phyloP scores from a whole-genome alignment of 352 stramenopile species.

The Pythium sukuiense region DNA sequence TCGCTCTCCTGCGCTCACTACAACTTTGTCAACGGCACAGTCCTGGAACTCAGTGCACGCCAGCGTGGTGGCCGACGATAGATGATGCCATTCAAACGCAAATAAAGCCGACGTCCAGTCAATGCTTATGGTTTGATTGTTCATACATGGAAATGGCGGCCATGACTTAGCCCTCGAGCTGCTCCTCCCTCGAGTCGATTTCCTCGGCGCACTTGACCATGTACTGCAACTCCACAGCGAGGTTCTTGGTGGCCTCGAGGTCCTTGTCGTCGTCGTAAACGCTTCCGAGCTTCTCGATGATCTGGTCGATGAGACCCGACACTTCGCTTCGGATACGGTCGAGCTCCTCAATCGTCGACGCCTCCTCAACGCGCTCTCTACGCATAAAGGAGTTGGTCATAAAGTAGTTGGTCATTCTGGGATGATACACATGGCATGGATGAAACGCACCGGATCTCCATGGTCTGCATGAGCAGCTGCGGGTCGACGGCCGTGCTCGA shows the following conservation, averaged over 20 bases:
- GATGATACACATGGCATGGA: neutral
- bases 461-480: conserved; percentile 79
- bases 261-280: conserved; percentile 78
- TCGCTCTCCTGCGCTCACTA: conserved; percentile 78
- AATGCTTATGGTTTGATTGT: neutral
- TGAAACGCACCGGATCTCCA: conserved; percentile 70
- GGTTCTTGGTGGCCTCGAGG: conserved; percentile 69
- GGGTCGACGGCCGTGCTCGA: conserved; percentile 75
- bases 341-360: conserved; percentile 43
- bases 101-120: neutral
- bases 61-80: conserved; percentile 75
- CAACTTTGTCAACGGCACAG: conserved; percentile 80
- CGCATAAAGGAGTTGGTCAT: neutral
- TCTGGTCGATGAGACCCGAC: conserved; percentile 64
- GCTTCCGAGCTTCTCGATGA: conserved; percentile 70
- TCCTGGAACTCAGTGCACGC: conserved; percentile 76
- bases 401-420: neutral
- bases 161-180: conserved; percentile 43
- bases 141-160: neutral
- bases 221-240: conserved; percentile 82
- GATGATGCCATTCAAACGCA: neutral
- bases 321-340: conserved; percentile 62
- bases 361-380: conserved; percentile 78
- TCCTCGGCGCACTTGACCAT: conserved; percentile 87
- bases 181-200: conserved; percentile 72